These are phyloP conservation scores for Emmonsiellopsis sp. DNA, from an alignment of 2,329 filamentous ascomycete species.

Conservation along the genomic window DNA sequence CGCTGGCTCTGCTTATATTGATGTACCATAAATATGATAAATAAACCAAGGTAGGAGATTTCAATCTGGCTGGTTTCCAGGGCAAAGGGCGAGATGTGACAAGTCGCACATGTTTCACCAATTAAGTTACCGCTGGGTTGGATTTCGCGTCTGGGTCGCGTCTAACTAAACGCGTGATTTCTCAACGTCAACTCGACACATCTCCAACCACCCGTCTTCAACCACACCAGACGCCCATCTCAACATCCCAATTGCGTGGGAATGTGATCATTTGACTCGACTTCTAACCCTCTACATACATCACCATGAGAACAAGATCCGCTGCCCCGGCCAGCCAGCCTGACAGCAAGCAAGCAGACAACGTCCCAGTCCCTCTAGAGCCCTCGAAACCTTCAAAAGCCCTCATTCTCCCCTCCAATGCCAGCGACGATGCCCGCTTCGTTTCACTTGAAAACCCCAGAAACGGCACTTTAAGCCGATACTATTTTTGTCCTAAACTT, in stretches of 20 bases:
- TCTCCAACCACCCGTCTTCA: too few species aligned
- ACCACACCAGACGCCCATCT: too few species aligned
- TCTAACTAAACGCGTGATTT: too few species aligned
- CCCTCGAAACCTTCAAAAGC: slow-evolving; percentile 33
- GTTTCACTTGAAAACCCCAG: slow-evolving; percentile 48
- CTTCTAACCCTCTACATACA: not conserved
- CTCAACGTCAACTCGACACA: too few species aligned
- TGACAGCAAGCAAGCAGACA: slow-evolving; percentile 3
- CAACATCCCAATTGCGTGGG: not conserved
- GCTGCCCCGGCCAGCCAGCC: slow-evolving; percentile 15
- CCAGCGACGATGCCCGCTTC: slow-evolving; percentile 46
- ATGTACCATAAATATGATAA: too few species aligned
- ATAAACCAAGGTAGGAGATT: too few species aligned
- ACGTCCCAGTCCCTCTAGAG: slow-evolving; percentile 14
- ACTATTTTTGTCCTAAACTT: slow-evolving; percentile 49
- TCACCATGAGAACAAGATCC: slow-evolving; percentile 24
- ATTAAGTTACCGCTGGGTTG: too few species aligned
- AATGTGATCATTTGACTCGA: not conserved
- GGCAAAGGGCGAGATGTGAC: too few species aligned
- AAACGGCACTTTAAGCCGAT: slow-evolving; percentile 40
- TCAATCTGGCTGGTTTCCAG: too few species aligned
- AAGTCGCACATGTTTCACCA: too few species aligned
- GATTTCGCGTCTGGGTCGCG: too few species aligned
- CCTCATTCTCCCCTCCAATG: slow-evolving; percentile 48
- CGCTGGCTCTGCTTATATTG: too few species aligned